Evolutionary conservation across 2,329 filamentous ascomycete species (phyloP).

Genomic region (Rhinocladiella similis): DNA sequence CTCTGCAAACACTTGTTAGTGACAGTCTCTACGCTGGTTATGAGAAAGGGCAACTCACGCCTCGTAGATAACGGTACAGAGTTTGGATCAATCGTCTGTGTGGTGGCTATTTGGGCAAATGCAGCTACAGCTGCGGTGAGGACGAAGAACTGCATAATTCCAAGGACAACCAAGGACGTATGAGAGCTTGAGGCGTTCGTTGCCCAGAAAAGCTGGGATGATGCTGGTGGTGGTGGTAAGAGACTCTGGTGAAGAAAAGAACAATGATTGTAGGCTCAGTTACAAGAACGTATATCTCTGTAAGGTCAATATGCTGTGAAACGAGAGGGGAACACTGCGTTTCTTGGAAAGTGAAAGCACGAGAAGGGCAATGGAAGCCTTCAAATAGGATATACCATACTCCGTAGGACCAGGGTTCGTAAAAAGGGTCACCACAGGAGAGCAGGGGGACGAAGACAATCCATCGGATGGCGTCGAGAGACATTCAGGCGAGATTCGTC

Average conservation of each 20-base stretch:
- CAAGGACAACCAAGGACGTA: too few species aligned
- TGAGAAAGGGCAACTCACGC: slow-evolving; percentile 32
- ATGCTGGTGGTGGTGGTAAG: too few species aligned
- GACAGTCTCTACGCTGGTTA: background rate
- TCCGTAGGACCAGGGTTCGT: background rate
- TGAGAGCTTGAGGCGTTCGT: too few species aligned
- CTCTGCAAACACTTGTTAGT: slow-evolving; percentile 30
- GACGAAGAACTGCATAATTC: slow-evolving; percentile 28
- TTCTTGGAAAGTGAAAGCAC: background rate
- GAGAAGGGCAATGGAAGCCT: background rate
- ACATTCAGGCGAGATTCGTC: slow-evolving; percentile 2
- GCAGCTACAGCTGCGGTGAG: slow-evolving; percentile 33
- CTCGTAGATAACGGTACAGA: slow-evolving; percentile 38
- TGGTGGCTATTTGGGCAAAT: slow-evolving; percentile 36
- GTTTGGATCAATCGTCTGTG: slow-evolving; percentile 41
- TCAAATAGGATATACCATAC: background rate
- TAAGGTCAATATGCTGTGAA: background rate
- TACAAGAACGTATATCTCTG: background rate
- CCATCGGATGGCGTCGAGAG: slow-evolving; percentile 8
- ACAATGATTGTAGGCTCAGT: background rate
- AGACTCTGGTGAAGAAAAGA: background rate
- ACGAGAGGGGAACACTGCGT: background rate
- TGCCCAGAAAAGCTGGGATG: too few species aligned
- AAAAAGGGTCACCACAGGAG: slow-evolving; percentile 8
- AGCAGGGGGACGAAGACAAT: background rate